Base-by-base conservation (phyloP, 306 rosid genomes). In the Potentilla sterilis region DNA sequence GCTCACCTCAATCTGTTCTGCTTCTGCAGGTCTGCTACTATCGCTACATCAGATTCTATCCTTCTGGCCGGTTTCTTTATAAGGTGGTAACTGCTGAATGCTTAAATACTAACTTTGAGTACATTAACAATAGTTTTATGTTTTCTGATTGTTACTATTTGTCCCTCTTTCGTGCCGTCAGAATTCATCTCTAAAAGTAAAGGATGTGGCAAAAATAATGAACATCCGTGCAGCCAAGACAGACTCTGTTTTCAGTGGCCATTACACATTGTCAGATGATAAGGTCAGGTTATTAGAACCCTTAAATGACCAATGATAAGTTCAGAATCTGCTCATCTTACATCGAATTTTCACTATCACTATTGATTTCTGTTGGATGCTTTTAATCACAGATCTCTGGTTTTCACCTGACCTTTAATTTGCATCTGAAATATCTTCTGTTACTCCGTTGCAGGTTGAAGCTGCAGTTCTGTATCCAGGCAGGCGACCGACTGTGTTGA, bases 401-500 rank as follows among this genome's bases (percentile, higher is more conserved):
- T 37, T 22, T 34, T 49, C 22, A 16, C 22, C 22, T 71, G 32
- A 43, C 74, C 73, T 72, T 79, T 40, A 52, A 24, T 28, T 38
- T 8, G 21, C 84, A 70, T 78, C 75, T 66, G 55, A 81, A 78
- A 77, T 58, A 65, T 72, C 79, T 78, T 64, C 42, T 73, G 73
- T 79, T 67, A 70, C 52, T 73, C 66, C 48, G 37, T 80, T 80
- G 74, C 86, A 95, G 97, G 92, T 92, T 85, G 97, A 95, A 87
- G 96, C 96, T 69, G 97, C 98, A 70, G 91, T 95, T 78, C 73
- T 95, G 83, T 95, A 95, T 80, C 92, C 97, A 42, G 97, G 99
- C 70, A 67, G 59, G 82, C 91, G 90, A 46, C 97, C 99, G 64
- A 95, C 99, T 43, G 97, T 95, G 52, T 75, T 92, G 85, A 92